phyloP scores from a whole-genome alignment of 2,329 filamentous ascomycete genomes.

The Trichophyton simii region DNA sequence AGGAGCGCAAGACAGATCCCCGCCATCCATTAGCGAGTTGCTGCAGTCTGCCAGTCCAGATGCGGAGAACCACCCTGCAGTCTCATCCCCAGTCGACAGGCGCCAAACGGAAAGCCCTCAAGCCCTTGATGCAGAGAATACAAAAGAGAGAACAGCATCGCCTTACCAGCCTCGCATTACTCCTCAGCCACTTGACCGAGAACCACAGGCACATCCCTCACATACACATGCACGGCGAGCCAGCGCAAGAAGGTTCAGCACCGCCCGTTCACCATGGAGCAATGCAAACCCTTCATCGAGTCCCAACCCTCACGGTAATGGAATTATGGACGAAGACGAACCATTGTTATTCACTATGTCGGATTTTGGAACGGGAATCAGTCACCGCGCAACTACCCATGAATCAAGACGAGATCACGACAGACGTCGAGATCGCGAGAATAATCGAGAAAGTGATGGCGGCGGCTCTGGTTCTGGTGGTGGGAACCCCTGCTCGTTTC shows the following conservation, averaged over 20 bases:
- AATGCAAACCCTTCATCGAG: slow-evolving; percentile 11
- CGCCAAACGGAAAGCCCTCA: neutral
- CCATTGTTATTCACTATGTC: slow-evolving; percentile 37
- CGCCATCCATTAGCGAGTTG: slow-evolving; percentile 22
- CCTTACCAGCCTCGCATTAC: slow-evolving; percentile 28
- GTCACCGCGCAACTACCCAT: neutral
- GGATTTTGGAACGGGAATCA: slow-evolving; percentile 26
- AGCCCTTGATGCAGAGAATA: neutral
- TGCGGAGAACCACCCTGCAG: neutral
- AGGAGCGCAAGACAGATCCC: slow-evolving; percentile 29
- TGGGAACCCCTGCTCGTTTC: slow-evolving; percentile 11
- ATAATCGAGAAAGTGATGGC: slow-evolving; percentile 14
- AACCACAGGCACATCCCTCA: slow-evolving; percentile 26
- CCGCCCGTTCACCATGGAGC: slow-evolving; percentile 21
- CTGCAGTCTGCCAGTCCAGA: slow-evolving; percentile 19
- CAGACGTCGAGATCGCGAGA: neutral
- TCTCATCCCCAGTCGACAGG: neutral
- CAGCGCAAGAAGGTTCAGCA: slow-evolving; percentile 21
- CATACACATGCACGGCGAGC: slow-evolving; percentile 27
- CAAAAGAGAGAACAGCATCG: neutral
- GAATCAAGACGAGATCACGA: neutral
- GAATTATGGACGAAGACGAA: slow-evolving; percentile 30
- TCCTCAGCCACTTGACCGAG: slow-evolving; percentile 26
- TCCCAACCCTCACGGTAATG: neutral
- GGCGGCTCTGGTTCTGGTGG: slow-evolving; percentile 20